Percentiles rank a stretch among this genome's conserved stretches.
These are phyloP conservation scores for Fusarium concolor DNA, from an alignment of 2,329 filamentous ascomycete genomes.

Conservation along the genomic window DNA sequence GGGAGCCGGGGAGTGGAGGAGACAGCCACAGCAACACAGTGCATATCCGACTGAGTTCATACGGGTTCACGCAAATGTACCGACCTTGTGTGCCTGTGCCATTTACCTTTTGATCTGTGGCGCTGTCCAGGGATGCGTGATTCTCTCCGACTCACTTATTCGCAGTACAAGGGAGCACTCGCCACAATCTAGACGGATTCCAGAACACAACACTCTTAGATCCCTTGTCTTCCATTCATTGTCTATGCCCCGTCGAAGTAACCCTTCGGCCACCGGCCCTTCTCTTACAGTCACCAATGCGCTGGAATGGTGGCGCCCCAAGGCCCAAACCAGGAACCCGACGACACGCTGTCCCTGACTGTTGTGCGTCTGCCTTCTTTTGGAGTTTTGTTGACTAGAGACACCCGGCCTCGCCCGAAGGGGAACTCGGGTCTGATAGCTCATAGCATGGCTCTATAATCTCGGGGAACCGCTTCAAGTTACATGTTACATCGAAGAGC, in stretches of 20 bases:
- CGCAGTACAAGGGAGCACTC: conserved; percentile 33
- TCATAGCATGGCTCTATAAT: conserved; percentile 26
- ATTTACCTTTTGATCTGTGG: conserved; percentile 20
- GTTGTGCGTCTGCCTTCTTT: conserved; percentile 18
- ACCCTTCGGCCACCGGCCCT: conserved; percentile 20
- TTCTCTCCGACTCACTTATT: conserved; percentile 33
- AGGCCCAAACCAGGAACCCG: conserved; percentile 26
- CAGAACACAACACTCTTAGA: conserved; percentile 35
- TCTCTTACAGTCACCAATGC: conserved; percentile 9
- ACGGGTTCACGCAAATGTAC: conserved; percentile 9
- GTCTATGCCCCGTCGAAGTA: conserved; percentile 7
- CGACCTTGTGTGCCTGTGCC: not conserved
- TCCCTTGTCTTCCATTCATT: conserved; percentile 22
- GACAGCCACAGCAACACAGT: conserved; percentile 37
- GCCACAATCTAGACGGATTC: conserved; percentile 40
- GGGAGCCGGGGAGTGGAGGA: conserved; percentile 18
- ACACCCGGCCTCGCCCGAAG: conserved; percentile 38
- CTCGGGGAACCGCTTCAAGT: conserved; percentile 24
- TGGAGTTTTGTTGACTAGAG: conserved; percentile 25
- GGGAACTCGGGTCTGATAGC: conserved; percentile 27
- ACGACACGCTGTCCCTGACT: conserved; percentile 11
- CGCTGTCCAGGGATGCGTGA: conserved; percentile 23
- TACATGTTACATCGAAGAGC: conserved; percentile 24
- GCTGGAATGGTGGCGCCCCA: conserved; percentile 39
- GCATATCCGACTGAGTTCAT: not conserved